Conservation (phyloP, 2,329 filamentous ascomycete genomes). For the Pseudocercospora cruenta region DNA sequence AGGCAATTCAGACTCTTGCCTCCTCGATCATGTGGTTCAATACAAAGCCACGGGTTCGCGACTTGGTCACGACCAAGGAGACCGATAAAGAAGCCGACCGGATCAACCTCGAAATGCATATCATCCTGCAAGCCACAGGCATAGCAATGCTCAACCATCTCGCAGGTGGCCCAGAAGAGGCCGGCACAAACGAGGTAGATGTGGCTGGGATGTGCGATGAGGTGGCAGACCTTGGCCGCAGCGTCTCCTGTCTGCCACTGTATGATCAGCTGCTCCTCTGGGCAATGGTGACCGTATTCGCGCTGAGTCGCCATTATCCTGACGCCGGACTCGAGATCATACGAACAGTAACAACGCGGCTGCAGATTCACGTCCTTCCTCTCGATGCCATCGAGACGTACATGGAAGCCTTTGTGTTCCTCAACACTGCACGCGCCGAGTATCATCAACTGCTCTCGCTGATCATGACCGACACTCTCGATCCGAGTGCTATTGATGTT, state of each 20-base stretch:
- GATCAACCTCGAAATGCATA: constrained; percentile 21
- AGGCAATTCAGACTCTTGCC: constrained; percentile 11
- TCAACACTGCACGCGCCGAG: constrained; percentile 18
- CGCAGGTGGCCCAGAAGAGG: constrained; percentile 6
- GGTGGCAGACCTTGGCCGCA: constrained; percentile 15
- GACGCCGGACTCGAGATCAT: constrained; percentile 15
- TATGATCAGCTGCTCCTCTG: constrained; percentile 21
- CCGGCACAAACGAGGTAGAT: constrained; percentile 17
- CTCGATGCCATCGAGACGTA: constrained; percentile 12
- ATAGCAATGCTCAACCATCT: constrained; percentile 20
- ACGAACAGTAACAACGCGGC: not conserved
- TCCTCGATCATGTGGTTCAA: constrained; percentile 16
- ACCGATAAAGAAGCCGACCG: constrained; percentile 20
- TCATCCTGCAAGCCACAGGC: constrained; percentile 22
- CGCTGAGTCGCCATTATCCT: constrained; percentile 14
- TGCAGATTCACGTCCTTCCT: constrained; percentile 11
- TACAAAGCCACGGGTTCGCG: constrained; percentile 7
- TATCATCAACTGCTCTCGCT: constrained; percentile 13
- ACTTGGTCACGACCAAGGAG: constrained; percentile 1
- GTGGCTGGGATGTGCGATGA: constrained; percentile 20
- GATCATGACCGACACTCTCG: constrained; percentile 7
- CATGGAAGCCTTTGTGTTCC: constrained; percentile 19
- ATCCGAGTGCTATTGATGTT: not conserved
- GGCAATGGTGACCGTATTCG: constrained; percentile 22
- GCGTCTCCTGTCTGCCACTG: constrained; percentile 15